Evolutionary conservation across 2,329 filamentous ascomycete species (phyloP).

Genomic region (Teratosphaeria destructans): DNA sequence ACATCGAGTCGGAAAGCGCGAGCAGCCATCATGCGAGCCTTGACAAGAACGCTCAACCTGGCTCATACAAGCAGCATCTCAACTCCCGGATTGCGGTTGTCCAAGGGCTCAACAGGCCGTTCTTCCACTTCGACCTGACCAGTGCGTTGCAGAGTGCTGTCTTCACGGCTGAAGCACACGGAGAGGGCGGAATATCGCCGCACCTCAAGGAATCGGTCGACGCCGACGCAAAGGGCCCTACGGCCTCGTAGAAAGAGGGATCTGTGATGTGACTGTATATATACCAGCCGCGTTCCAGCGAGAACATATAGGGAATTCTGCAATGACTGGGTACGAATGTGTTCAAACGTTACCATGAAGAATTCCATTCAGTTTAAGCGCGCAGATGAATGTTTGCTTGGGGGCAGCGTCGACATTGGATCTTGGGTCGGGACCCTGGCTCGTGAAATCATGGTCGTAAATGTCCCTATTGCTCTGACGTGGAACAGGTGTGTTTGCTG

Average conservation of each 20-base stretch:
- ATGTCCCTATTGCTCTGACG: too few relatives aligned
- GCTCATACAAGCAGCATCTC: conserved; percentile 6
- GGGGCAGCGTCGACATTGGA: too few relatives aligned
- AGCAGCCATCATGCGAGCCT: conserved; percentile 19
- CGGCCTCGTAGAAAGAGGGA: background rate
- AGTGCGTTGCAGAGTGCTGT: conserved; percentile 81
- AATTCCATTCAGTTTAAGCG: too few relatives aligned
- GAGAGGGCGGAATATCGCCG: background rate
- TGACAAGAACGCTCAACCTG: conserved; percentile 37
- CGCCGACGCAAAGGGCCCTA: background rate
- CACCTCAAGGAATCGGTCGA: background rate
- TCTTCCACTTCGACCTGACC: conserved; percentile 90
- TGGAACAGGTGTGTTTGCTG: too few relatives aligned
- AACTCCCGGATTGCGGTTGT: conserved; percentile 50
- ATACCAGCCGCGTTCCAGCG: background rate
- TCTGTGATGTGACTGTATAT: background rate
- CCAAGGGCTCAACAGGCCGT: conserved; percentile 75
- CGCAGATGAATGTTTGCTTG: too few relatives aligned
- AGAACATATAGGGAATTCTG: background rate
- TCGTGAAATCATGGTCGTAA: too few relatives aligned
- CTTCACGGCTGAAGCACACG: background rate
- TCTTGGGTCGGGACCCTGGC: too few relatives aligned
- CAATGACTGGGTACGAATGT: background rate
- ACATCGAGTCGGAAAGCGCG: conserved; percentile 20
- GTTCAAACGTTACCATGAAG: too few relatives aligned